Evolutionary conservation across 2,329 filamentous ascomycete species (phyloP).

Genomic region (Fusarium nodosum): DNA sequence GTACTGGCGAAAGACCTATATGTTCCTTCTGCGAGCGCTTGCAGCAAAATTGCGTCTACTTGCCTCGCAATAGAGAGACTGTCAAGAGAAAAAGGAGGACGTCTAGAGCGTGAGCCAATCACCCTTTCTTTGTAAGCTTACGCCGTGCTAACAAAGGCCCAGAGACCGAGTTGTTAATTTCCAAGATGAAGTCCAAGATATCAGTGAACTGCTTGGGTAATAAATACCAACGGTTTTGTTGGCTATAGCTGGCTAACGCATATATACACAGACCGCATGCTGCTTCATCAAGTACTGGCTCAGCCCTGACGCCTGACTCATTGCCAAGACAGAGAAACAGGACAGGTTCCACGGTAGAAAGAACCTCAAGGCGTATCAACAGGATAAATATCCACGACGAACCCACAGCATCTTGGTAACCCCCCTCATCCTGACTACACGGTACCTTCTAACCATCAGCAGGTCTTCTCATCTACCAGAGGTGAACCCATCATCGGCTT

Average conservation of each 20-base stretch:
- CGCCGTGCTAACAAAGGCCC: not conserved
- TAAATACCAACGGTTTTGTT: accelerated
- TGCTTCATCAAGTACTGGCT: slow-evolving; percentile 20
- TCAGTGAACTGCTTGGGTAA: slow-evolving; percentile 29
- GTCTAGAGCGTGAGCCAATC: slow-evolving; percentile 25
- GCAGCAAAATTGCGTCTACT: slow-evolving; percentile 36
- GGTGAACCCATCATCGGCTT: slow-evolving; percentile 12
- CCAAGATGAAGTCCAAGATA: slow-evolving; percentile 12
- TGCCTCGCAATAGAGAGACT: slow-evolving; percentile 33
- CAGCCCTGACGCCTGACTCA: slow-evolving; percentile 24
- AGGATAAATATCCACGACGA: slow-evolving; percentile 1
- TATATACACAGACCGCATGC: not conserved
- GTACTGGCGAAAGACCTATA: slow-evolving; percentile 38
- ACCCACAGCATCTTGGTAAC: slow-evolving; percentile 1
- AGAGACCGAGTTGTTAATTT: slow-evolving; percentile 13
- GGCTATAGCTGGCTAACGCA: accelerated
- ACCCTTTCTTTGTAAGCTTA: not conserved
- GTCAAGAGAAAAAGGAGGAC: slow-evolving; percentile 23
- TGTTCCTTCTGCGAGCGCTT: slow-evolving; percentile 44
- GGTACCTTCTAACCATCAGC: accelerated
- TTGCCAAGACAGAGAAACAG: slow-evolving; percentile 8
- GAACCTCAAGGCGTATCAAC: slow-evolving; percentile 2
- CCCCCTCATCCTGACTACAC: accelerated
- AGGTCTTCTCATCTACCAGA: slow-evolving; percentile 12
- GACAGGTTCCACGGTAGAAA: slow-evolving; percentile 1